Base-by-base conservation (phyloP, 169 alveolate genomes). In the Toxoplasma gondii region DNA sequence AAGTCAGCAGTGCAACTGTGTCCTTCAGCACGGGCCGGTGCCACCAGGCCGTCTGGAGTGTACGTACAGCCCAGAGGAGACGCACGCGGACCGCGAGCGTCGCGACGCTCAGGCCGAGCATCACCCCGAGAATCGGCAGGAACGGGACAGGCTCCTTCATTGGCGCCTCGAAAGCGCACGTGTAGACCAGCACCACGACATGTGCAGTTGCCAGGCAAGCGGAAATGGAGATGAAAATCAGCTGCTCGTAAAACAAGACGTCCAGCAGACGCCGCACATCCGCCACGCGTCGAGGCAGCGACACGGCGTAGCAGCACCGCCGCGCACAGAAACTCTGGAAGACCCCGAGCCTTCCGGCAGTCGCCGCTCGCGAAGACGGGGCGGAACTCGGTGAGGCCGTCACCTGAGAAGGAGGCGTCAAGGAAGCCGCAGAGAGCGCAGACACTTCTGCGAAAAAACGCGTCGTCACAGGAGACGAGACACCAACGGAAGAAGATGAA, bases 1-100 rank as follows among this genome's bases (percentile, higher is more conserved):
- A 45, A 36, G 41, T 29, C 88, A 91, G 36, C 54, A 91, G 74
- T 9, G 27, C 24, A 16, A 45, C 78, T 1, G 49, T 31, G 36
- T 91, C 93, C 38, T 36, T 17, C 36, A 45, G 24, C 45, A 91
- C 88, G 4, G 93, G 43, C 31, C 93, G 88, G 38, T 80, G 36
- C 93, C 93, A 91, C 93, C 93, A 91, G 22, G 82, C 93, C 39
- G 29, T 39, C 17, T 17, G 74, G 10, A 91, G 22, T 0, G 88
- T 17, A 41, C 67, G 36, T 19, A 91, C 38, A 54, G n/a, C 22
- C 43, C 41, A 27, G 2, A 69, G 5, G 24, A 91, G 39, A 27
- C 88, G 88, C 19, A 91, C 44, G 22, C 86, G 39, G 45, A 17
- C 22, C n/a, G 44, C 86, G n/a, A 69, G 45, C 44, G 81, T 41